Evolutionary conservation across 2,329 filamentous ascomycete genomes (phyloP), one percentile per base, ranked within the genome.

Genomic region (Paecilomyces niveus): DNA sequence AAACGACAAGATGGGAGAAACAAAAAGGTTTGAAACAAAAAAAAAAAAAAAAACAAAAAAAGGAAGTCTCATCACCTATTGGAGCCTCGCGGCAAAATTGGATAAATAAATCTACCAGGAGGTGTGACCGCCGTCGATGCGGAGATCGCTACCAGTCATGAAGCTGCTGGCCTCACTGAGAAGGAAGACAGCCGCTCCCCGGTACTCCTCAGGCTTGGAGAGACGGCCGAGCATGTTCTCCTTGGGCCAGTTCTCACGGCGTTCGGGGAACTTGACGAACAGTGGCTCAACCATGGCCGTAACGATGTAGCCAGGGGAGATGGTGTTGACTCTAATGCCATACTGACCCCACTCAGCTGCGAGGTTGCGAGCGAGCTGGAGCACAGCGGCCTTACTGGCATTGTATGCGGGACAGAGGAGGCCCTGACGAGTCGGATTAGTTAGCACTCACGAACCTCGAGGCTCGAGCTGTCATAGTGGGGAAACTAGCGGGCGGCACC

Each of bases 141-240:
- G 74, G 61, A 83, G 62, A 70, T 84, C 80, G 51, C 76, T 74
- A 5, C 80, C 81, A 9, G 81, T 83, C 79, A 83, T 82, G 68
- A 83, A 84, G 59, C 73, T 78, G 65, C 78, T 81, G 7, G 78
- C 78, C 61, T 80, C 77, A 58, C 76, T 78, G 32, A 80, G 65
- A 59, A 80, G 66, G 63, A 79, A 80, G 39, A 80, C 73, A 0
- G 77, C 76, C 0, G 77, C 76, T 5, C 78, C 87, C 54, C 87
- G 83, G 72, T 89, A 90, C 71, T 92, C 88, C 54, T 85, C 78
- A 0, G 88, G 87, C 22, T 74, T 76, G 68, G 86, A 89, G 60
- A 91, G 77, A 33, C 85, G 81, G 29, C 83, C 85, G 56, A 96
- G 80, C 90, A 96, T 94, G 74, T 95, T 96, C 74, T 93, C 87